Percentiles rank a stretch among this genome's conserved stretches.
These are phyloP conservation scores for Pseudogymnoascus sp. DNA, from an alignment of 2,329 filamentous ascomycete species.

Conservation along the genomic window DNA sequence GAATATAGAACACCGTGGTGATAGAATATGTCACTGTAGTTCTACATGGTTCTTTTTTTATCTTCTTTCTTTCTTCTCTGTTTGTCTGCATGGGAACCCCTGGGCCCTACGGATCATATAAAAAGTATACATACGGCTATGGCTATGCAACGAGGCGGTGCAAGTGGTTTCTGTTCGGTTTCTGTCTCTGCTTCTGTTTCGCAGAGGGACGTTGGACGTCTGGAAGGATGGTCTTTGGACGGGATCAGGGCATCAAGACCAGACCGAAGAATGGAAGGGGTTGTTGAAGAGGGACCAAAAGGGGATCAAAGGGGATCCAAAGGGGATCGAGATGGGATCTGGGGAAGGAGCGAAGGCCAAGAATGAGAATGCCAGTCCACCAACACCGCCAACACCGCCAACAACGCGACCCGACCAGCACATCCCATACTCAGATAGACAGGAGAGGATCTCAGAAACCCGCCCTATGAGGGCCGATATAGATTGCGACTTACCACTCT, in stretches of 20 bases:
- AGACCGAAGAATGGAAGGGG: neutral
- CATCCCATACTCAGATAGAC: neutral
- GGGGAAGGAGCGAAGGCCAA: neutral
- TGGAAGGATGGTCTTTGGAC: neutral
- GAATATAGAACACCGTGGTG: neutral
- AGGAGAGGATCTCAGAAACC: neutral
- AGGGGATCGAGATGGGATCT: neutral
- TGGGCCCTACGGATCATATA: neutral
- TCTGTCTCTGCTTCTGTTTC: neutral
- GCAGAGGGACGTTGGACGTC: neutral
- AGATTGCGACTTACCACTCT: neutral
- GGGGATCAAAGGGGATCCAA: neutral
- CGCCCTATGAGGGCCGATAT: conserved; percentile 3
- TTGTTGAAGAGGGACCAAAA: neutral
- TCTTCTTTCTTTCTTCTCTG: neutral
- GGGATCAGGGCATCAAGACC: neutral
- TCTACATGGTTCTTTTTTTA: neutral
- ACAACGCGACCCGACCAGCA: too few relatives aligned
- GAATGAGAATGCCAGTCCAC: neutral
- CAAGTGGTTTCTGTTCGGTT: conserved; percentile 6
- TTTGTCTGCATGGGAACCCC: neutral
- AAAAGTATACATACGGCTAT: neutral
- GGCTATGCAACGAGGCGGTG: neutral
- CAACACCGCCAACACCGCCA: neutral
- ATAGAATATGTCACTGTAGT: neutral